Base-by-base conservation (phyloP, 352 stramenopile species). In the Pythium folliculosum region DNA sequence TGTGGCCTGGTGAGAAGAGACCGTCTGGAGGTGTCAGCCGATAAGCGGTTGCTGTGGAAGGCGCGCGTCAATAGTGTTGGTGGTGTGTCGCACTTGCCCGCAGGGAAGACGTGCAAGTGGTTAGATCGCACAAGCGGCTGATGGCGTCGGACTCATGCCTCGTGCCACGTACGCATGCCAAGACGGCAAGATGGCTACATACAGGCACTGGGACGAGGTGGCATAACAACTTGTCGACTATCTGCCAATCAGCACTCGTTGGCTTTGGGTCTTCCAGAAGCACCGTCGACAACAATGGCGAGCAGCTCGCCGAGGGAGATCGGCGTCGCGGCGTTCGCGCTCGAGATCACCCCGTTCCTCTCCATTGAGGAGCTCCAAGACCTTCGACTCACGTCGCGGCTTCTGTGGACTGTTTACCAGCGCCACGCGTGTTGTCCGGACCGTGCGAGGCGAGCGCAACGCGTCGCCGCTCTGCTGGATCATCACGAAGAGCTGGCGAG, bases 261-360 rank as follows among this genome's bases (percentile, higher is more conserved):
- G 14, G 51, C 16, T n/a, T n/a, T n/a, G n/a, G 5, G 14, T 45
- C 51, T 47, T 21, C 35, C 35, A 32, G 3, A 32, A 32, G 27
- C 27, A 5, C 37, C 37, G 4, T 9, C 7, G 32, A 22, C n/a
- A 17, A 47, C 23, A 60, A 58, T 50, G 30, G 17, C 35, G 5
- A 8, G 8, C 32, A 23, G 5, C 17, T 16, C 16, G 40, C 13
- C 38, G 13, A 27, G 35, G 9, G 21, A 40, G 14, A 17, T 43
- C 30, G 37, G 59, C 25, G 25, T 69, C 54, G 44, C 53, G 7
- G 63, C 55, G 21, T 64, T 59, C 37, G 19, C 45, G 14, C 45
- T 21, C 22, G 63, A 69, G 27, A 45, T 69, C 47, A 13, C 40
- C 5, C 3, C 27, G 17, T 69, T 69, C 25, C 63, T 69, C 10